A percentile compares a stretch with the other conserved stretches of the same genome.
These are phyloP conservation scores for Cucumis hystrix DNA, from an alignment of 306 rosid genomes.

Conservation along the genomic window DNA sequence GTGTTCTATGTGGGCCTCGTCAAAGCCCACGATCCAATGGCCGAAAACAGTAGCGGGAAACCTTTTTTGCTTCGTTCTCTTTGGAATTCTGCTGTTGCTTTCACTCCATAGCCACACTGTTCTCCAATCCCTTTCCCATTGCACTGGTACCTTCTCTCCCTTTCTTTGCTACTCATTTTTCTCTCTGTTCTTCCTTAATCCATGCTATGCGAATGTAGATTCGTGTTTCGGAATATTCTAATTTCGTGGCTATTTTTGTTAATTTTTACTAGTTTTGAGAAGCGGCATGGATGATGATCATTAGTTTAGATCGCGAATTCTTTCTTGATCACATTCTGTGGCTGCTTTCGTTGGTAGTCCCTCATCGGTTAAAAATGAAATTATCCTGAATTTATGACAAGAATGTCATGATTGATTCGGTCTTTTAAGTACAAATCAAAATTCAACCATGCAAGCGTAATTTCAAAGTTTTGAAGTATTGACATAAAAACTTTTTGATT, in stretches of 20 bases:
- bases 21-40: not conserved
- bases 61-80: not conserved
- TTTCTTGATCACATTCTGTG: not conserved
- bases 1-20: not conserved
- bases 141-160: not conserved
- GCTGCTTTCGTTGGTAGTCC: not conserved
- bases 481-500: too few species aligned
- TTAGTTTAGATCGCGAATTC: not conserved
- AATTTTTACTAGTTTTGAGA: too few species aligned
- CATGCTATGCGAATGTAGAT: not conserved
- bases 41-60: not conserved
- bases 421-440: not conserved
- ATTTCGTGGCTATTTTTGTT: not conserved
- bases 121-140: not conserved
- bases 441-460: not conserved
- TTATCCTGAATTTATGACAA: too few species aligned
- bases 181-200: not conserved
- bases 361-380: too few species aligned
- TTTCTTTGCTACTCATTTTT: not conserved
- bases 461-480: not conserved
- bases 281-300: not conserved
- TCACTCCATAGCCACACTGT: not conserved
- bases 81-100: not conserved
- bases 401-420: not conserved
- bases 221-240: not conserved